Evolutionary conservation across 768 basidiomycete species (phyloP), one percentile per base, ranked within the genome.

Genomic region (Lentinula aciculospora): DNA sequence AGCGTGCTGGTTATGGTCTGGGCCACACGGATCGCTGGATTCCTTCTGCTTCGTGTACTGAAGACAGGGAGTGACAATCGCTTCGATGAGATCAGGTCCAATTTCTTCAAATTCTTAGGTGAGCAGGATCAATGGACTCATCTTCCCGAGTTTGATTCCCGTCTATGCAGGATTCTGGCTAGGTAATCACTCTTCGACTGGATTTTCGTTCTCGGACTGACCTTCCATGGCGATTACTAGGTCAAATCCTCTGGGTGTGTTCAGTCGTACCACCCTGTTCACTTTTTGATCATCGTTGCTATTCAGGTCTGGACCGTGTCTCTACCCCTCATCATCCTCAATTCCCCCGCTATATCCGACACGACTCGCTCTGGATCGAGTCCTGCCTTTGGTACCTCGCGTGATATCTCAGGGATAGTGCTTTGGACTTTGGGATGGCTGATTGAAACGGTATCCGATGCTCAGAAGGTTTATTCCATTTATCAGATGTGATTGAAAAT

Each of bases 21-120:
- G 87, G 81, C 86, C 0, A 67, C 75, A 12, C 70, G 86, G 32
- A 76, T 86, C 17, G 81, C 80, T 42, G 80, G 81, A 0, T 89
- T 88, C 68, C 72, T 88, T 4, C 75, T 88, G 27, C 84, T 81
- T 69, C 80, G 86, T n/a, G 85, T 89, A 4, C 64, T 89, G 44
- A 86, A 84, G 64, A 82, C 75, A 7, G 86, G 86, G 1, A 81
- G 78, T 62, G 86, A 89, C 62, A 75, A 72, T 3, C 78, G 86
- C 1, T 88, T 88, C 64, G 85, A 89, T 62, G 78, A 83, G 17
- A 86, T 88, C 53, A 73, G 86, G 4, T 75, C 75, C 1, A 76
- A 83, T 67, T 87, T 88, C 68, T 81, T 82, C 72, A 83, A 82
- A 62, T 87, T 87, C 64, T 68, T 84, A 6, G 81, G 81, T 76